phyloP scores from a whole-genome alignment of 2,329 filamentous ascomycete species.

The Colletotrichum eremochloae region DNA sequence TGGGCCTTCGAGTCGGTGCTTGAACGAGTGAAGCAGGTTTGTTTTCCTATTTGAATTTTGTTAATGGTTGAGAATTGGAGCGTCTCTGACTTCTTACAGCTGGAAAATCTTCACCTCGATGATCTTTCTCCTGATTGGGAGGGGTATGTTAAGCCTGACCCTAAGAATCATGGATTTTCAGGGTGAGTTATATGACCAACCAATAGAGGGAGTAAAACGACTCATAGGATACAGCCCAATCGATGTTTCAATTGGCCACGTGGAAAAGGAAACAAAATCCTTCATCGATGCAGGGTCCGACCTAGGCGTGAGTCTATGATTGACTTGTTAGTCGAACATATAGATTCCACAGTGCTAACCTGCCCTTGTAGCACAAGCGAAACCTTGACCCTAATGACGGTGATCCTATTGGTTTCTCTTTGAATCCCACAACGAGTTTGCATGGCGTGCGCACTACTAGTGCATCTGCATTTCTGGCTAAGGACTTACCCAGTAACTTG shows the following conservation, averaged over 20 bases:
- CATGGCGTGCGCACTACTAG: constrained; percentile 24
- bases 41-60: neutral
- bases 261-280: constrained; percentile 25
- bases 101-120: constrained; percentile 29
- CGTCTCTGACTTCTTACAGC: neutral
- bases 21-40: constrained; percentile 21
- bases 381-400: constrained; percentile 31
- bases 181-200: constrained; percentile 4
- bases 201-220: neutral
- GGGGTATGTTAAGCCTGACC: constrained; percentile 23
- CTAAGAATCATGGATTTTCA: constrained; percentile 17
- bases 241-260: constrained; percentile 27
- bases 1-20: constrained; percentile 48
- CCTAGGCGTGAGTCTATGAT: constrained; percentile 12
- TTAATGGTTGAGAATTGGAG: no score
- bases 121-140: constrained; percentile 18
- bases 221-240: constrained; percentile 3
- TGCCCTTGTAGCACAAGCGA: constrained; percentile 3
- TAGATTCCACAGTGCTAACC: neutral
- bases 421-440: constrained; percentile 16
- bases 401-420: constrained; percentile 23
- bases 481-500: constrained; percentile 69
- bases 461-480: constrained; percentile 29
- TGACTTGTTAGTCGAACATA: no score
- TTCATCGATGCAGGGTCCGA: constrained; percentile 33